Evolutionary conservation across 805 yeast genomes (phyloP).

Genomic region (Yarrowia sp.): DNA sequence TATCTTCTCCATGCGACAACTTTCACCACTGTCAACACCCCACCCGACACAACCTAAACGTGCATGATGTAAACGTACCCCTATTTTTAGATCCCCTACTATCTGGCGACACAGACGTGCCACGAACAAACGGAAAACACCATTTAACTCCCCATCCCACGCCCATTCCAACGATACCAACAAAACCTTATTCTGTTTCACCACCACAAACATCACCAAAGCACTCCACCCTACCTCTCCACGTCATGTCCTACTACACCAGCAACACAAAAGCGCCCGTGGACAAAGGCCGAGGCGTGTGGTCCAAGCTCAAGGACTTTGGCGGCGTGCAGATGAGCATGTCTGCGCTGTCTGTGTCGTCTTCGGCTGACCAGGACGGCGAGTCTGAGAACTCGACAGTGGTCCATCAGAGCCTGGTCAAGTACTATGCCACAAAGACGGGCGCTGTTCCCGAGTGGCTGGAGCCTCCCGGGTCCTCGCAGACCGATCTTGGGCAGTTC

Average conservation of each 20-base stretch:
- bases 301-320: slow-evolving; percentile 21
- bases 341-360: slow-evolving; percentile 34
- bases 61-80: slow-evolving; percentile 24
- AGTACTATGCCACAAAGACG: slow-evolving; percentile 40
- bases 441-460: slow-evolving; percentile 39
- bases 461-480: slow-evolving; percentile 29
- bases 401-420: slow-evolving; percentile 46
- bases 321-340: slow-evolving; percentile 27
- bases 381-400: slow-evolving; percentile 45
- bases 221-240: too few relatives aligned
- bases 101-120: too few relatives aligned
- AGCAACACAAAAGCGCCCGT: slow-evolving; percentile 15
- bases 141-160: not conserved
- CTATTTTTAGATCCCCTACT: too few relatives aligned
- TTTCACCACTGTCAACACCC: too few relatives aligned
- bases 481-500: not conserved
- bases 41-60: not conserved
- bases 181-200: not conserved
- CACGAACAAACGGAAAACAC: not conserved
- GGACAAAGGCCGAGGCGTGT: slow-evolving; percentile 9
- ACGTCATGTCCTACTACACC: slow-evolving; percentile 13
- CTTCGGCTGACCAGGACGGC: slow-evolving; percentile 45
- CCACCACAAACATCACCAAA: not conserved
- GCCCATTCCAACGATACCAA: not conserved
- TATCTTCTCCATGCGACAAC: not conserved